Evolutionary conservation across 2,329 filamentous ascomycete species (phyloP).

Genomic region (Colletotrichum eremochloae): DNA sequence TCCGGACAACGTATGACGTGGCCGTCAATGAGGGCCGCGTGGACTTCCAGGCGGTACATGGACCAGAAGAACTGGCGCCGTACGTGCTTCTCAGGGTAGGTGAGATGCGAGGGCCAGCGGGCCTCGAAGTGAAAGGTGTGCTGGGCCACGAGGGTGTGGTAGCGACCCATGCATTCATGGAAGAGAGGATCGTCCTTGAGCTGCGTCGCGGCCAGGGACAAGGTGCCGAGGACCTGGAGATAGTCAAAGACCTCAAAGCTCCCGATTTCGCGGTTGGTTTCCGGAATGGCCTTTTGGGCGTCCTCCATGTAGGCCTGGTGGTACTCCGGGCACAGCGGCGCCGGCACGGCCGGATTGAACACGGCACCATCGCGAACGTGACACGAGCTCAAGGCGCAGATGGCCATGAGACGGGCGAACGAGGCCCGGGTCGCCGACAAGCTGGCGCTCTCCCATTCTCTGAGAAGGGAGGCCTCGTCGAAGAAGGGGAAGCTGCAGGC

Average conservation of each 20-base stretch:
- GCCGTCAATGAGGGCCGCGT: slow-evolving; percentile 65
- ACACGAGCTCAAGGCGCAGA: slow-evolving; percentile 62
- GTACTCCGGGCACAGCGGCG: slow-evolving; percentile 17
- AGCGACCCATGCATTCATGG: slow-evolving; percentile 64
- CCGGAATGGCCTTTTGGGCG: slow-evolving; percentile 37
- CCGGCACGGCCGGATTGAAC: slow-evolving; percentile 55
- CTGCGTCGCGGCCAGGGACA: slow-evolving; percentile 65
- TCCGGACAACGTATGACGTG: slow-evolving; percentile 42
- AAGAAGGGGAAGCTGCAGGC: slow-evolving; percentile 60
- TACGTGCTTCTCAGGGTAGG: slow-evolving; percentile 54
- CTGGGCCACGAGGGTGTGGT: slow-evolving; percentile 62
- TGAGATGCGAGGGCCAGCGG: slow-evolving; percentile 62
- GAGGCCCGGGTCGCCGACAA: slow-evolving; percentile 48
- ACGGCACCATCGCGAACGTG: slow-evolving; percentile 64
- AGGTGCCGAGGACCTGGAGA: slow-evolving; percentile 56
- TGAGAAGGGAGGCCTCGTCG: slow-evolving; percentile 57
- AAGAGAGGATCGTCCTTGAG: slow-evolving; percentile 62
- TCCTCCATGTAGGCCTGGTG: slow-evolving; percentile 42
- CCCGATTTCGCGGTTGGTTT: slow-evolving; percentile 32
- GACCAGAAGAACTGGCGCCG: slow-evolving; percentile 62
- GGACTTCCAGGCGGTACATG: slow-evolving; percentile 69
- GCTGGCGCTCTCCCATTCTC: slow-evolving; percentile 58
- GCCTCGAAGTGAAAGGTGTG: slow-evolving; percentile 66
- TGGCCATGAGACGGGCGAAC: slow-evolving; percentile 65
- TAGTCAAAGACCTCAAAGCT: slow-evolving; percentile 36